phyloP scores from a whole-genome alignment of 441 rosid species.

The Adansonia madagascariensis region DNA sequence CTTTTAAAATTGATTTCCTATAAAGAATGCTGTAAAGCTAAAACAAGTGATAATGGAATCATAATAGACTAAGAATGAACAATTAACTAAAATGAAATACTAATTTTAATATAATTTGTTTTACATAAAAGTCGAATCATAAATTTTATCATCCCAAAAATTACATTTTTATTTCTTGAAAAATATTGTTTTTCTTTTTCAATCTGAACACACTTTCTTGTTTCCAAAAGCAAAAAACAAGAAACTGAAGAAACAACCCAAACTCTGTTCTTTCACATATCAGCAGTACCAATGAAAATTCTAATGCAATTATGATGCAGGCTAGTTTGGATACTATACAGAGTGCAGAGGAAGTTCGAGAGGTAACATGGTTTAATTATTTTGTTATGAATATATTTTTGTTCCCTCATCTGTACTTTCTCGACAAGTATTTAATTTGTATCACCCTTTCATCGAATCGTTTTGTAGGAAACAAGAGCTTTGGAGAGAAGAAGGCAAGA shows the following conservation, averaged over 20 bases:
- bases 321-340: conserved; percentile 90
- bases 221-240: background rate
- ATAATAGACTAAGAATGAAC: background rate
- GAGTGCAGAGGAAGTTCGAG: conserved; percentile 86
- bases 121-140: background rate
- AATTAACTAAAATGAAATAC: background rate
- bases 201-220: background rate
- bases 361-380: conserved; percentile 51
- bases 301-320: conserved; percentile 39
- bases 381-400: background rate
- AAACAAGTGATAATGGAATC: background rate
- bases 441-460: conserved; percentile 11
- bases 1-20: background rate
- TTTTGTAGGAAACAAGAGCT: conserved; percentile 76
- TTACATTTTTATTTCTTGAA: background rate
- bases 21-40: background rate
- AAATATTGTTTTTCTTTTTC: background rate
- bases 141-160: background rate
- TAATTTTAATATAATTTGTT: background rate
- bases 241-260: background rate
- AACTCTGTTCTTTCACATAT: background rate
- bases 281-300: background rate
- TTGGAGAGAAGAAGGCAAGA: conserved; percentile 84
- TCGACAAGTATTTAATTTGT: conserved; percentile 21
- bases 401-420: background rate